Conservation (phyloP, 768 basidiomycete species). For the Cystofilobasidium capitatum region DNA sequence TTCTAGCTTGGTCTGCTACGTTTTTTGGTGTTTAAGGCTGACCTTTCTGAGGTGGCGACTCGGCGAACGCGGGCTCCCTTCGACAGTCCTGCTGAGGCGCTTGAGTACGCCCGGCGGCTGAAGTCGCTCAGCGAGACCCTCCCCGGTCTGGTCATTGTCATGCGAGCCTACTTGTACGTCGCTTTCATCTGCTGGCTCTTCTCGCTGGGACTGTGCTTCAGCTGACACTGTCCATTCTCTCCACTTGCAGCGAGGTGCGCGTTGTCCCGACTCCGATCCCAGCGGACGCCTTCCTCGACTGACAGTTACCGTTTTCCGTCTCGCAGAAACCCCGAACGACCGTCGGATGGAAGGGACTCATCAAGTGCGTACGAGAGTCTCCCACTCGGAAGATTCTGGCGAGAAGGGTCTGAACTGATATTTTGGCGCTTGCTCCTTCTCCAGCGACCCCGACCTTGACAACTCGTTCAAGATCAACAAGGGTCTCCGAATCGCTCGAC, state of each 20-base stretch:
- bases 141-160: conserved; percentile 67
- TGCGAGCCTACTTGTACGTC: conserved; percentile 93
- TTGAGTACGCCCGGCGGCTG: conserved; percentile 46
- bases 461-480: conserved; percentile 96
- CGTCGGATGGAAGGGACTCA: conserved; percentile 76
- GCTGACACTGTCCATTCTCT: neutral
- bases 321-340: conserved; percentile 87
- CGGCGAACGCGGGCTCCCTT: neutral
- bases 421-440: conserved; percentile 41
- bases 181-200: neutral
- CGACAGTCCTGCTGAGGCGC: conserved; percentile 62
- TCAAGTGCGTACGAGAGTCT: conserved; percentile 36
- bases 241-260: conserved; percentile 28
- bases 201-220: neutral
- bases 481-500: conserved; percentile 75
- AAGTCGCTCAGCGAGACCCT: conserved; percentile 51
- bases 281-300: neutral
- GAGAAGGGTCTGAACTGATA: neutral
- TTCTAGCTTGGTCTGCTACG: neutral
- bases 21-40: too few species aligned
- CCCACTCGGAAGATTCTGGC: neutral
- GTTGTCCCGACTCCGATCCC: neutral
- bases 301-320: conserved; percentile 20
- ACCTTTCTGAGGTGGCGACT: too few species aligned
- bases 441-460: conserved; percentile 91